phyloP scores from a whole-genome alignment of 1,284 basidiomycete genomes.

The Microstroma glucosiphilum region DNA sequence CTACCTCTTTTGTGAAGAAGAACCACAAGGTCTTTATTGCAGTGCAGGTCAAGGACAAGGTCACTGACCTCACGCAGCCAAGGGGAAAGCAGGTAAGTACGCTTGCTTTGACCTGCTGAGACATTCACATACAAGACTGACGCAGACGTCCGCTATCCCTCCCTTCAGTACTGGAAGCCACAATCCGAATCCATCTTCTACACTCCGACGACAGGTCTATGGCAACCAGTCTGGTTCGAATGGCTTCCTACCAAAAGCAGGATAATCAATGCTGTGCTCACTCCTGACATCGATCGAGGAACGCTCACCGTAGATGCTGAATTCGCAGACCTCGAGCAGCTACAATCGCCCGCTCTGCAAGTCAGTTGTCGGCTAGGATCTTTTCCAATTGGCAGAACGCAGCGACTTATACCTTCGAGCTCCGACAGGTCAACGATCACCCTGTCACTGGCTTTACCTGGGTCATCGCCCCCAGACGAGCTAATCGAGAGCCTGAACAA shows the following conservation, averaged over 20 bases:
- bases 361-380: neutral
- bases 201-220: constrained; percentile 29
- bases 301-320: constrained; percentile 22
- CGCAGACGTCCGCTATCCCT: neutral
- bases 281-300: constrained; percentile 25
- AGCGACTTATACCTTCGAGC: neutral
- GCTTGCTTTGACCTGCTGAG: neutral
- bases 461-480: neutral
- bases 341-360: neutral
- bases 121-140: neutral
- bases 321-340: constrained; percentile 7
- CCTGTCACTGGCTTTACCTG: neutral
- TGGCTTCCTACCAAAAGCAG: constrained; percentile 13
- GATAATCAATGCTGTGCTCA: constrained; percentile 15
- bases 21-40: constrained; percentile 14
- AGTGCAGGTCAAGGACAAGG: constrained; percentile 13
- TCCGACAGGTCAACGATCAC: neutral
- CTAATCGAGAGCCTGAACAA: neutral
- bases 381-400: too few relatives aligned
- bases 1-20: too few relatives aligned
- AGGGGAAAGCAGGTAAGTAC: constrained; percentile 19
- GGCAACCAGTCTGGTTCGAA: constrained; percentile 29
- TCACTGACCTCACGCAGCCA: constrained; percentile 21
- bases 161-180: constrained; percentile 28
- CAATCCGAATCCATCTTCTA: constrained; percentile 33